Conservation (phyloP, 2,329 filamentous ascomycete genomes). For the Colletotrichum neosansevieriae region DNA sequence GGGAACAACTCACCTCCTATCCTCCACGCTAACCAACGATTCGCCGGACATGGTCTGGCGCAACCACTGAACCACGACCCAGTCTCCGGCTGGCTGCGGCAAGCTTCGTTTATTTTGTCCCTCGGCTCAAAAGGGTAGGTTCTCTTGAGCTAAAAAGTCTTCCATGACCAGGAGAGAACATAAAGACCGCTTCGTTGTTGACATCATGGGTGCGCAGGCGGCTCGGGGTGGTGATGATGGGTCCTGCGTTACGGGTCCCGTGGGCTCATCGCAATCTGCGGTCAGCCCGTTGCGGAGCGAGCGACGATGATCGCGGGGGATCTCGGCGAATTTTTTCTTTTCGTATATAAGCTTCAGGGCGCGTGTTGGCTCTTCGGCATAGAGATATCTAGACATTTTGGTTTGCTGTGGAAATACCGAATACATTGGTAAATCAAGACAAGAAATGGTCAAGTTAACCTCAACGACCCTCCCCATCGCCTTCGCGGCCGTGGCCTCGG, state of each 20-base stretch:
- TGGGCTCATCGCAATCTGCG: constrained; percentile 10
- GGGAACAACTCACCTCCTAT: neutral
- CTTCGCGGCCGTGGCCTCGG: constrained; percentile 46
- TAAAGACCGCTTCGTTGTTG: neutral
- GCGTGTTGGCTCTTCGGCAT: too few species aligned
- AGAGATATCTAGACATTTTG: too few species aligned
- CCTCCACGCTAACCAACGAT: neutral
- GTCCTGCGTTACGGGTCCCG: neutral
- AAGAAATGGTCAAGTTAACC: constrained; percentile 43
- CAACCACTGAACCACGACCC: constrained; percentile 1
- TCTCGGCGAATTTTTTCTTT: neutral
- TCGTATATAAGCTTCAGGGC: neutral
- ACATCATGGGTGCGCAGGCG: constrained; percentile 13
- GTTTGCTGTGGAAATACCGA: too few species aligned
- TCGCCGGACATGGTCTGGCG: constrained; percentile 9
- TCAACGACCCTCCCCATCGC: constrained; percentile 41
- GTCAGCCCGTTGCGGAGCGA: constrained; percentile 7
- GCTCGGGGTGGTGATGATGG: neutral
- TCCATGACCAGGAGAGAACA: neutral
- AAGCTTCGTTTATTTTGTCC: neutral
- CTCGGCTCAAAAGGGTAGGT: neutral
- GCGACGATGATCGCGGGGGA: neutral
- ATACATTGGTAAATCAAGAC: too few species aligned
- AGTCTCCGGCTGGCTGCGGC: neutral
- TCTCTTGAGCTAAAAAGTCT: neutral